A percentile compares a stretch with the other conserved stretches of the same genome.
Conservation (phyloP, 805 yeast species). For the Cephaloascus albidus region DNA sequence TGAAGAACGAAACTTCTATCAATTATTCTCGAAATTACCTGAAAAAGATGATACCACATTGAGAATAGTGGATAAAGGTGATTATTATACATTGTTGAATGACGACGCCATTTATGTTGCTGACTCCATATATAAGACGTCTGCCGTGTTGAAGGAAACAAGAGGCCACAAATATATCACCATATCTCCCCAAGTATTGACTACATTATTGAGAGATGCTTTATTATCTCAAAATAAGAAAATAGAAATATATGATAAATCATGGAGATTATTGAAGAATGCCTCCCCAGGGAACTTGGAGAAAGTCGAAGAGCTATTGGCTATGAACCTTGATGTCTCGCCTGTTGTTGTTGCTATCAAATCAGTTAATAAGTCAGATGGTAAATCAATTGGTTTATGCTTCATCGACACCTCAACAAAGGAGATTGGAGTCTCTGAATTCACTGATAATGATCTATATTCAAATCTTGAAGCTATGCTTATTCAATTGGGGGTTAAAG, state of each 20-base stretch:
- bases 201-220: slow-evolving; percentile 53
- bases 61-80: slow-evolving; percentile 74
- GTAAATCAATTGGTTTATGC: slow-evolving; percentile 62
- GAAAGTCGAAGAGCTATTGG: slow-evolving; percentile 62
- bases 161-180: slow-evolving; percentile 56
- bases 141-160: slow-evolving; percentile 63
- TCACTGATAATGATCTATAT: slow-evolving; percentile 79
- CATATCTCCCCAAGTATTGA: slow-evolving; percentile 65
- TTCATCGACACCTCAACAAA: slow-evolving; percentile 67
- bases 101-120: slow-evolving; percentile 80
- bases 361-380: slow-evolving; percentile 25
- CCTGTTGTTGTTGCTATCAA: slow-evolving; percentile 23
- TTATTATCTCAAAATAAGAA: slow-evolving; percentile 66
- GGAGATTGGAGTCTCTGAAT: slow-evolving; percentile 64
- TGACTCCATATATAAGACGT: slow-evolving; percentile 74
- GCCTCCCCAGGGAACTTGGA: slow-evolving; percentile 92
- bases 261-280: slow-evolving; percentile 44
- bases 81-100: slow-evolving; percentile 66
- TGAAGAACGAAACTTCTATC: slow-evolving; percentile 39
- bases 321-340: slow-evolving; percentile 33
- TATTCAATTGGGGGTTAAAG: slow-evolving; percentile 86
- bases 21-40: slow-evolving; percentile 38
- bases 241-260: slow-evolving; percentile 68
- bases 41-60: slow-evolving; percentile 41
- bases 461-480: slow-evolving; percentile 80